phyloP scores from a whole-genome alignment of 2,329 filamentous ascomycete species.

The Knufia petricola region DNA sequence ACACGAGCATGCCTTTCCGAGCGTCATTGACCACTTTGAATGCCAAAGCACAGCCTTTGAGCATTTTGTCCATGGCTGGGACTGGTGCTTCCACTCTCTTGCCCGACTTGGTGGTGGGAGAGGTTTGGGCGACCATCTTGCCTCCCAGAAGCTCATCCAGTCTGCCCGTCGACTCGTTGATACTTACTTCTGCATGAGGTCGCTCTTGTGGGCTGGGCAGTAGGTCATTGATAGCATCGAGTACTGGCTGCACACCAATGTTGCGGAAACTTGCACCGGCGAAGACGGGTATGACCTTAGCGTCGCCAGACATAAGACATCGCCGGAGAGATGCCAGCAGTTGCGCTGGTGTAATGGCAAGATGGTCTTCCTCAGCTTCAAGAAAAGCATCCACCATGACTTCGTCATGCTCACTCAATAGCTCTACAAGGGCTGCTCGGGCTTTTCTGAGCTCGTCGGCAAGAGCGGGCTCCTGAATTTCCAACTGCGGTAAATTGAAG shows the following conservation, averaged over 20 bases:
- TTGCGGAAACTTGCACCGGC: constrained; percentile 89
- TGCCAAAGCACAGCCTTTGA: constrained; percentile 59
- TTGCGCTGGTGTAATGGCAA: constrained; percentile 53
- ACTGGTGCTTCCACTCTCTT: constrained; percentile 30
- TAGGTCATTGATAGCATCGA: constrained; percentile 81
- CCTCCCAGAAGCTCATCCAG: constrained; percentile 42
- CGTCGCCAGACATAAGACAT: constrained; percentile 58
- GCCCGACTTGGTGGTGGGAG: constrained; percentile 31
- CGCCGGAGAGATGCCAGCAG: constrained; percentile 67
- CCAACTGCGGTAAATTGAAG: constrained; percentile 46
- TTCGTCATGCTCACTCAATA: constrained; percentile 82
- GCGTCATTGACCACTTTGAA: constrained; percentile 94
- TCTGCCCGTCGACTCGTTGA: constrained; percentile 49
- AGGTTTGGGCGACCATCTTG: constrained; percentile 31
- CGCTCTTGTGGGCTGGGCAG: constrained; percentile 73
- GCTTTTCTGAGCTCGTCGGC: constrained; percentile 64
- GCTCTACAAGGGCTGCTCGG: constrained; percentile 67
- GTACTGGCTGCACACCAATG: constrained; percentile 81
- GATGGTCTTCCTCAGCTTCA: constrained; percentile 62
- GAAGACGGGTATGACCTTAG: constrained; percentile 73
- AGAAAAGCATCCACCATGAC: constrained; percentile 75
- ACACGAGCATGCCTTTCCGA: constrained; percentile 77
- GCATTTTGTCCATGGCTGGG: constrained; percentile 44
- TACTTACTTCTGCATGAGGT: constrained; percentile 66
- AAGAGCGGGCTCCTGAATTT: constrained; percentile 40